A percentile compares a stretch with the other conserved stretches of the same genome.
These are phyloP conservation scores for Pseudocercospora musae DNA, from an alignment of 2,329 filamentous ascomycete genomes.

Conservation along the genomic window DNA sequence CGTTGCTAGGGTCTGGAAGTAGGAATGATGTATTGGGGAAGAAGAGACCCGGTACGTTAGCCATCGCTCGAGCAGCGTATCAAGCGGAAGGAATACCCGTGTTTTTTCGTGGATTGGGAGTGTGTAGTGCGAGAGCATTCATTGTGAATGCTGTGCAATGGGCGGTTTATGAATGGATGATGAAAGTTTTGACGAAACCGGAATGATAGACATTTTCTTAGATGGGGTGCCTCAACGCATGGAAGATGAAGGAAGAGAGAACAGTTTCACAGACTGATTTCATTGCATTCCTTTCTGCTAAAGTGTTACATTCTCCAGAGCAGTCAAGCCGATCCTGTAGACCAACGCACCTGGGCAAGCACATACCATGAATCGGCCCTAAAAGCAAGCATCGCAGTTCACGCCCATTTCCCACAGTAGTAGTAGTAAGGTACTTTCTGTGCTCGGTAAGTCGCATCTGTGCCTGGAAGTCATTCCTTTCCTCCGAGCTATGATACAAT, in stretches of 20 bases:
- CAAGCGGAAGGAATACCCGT: slow-evolving; percentile 66
- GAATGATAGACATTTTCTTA: neutral
- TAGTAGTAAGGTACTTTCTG: neutral
- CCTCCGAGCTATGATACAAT: neutral
- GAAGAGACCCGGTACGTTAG: slow-evolving; percentile 52
- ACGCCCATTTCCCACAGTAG: neutral
- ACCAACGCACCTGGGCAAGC: neutral
- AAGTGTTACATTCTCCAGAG: neutral
- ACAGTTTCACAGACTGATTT: neutral
- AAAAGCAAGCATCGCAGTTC: neutral
- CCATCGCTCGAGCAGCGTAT: slow-evolving; percentile 66
- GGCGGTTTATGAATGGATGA: slow-evolving; percentile 84
- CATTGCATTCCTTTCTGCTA: neutral
- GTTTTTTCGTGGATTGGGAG: slow-evolving; percentile 76
- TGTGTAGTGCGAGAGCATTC: slow-evolving; percentile 85
- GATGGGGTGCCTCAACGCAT: neutral
- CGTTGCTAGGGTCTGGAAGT: slow-evolving; percentile 4
- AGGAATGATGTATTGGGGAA: slow-evolving; percentile 1
- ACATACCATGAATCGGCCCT: neutral
- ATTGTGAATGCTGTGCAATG: slow-evolving; percentile 91
- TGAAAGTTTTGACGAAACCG: slow-evolving; percentile 45
- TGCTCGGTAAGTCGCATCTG: neutral
- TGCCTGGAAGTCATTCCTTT: neutral
- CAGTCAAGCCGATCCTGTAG: neutral
- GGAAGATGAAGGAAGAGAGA: neutral